phyloP scores from a whole-genome alignment of 495 filamentous ascomycete genomes.

The Podospora pseudocomata region DNA sequence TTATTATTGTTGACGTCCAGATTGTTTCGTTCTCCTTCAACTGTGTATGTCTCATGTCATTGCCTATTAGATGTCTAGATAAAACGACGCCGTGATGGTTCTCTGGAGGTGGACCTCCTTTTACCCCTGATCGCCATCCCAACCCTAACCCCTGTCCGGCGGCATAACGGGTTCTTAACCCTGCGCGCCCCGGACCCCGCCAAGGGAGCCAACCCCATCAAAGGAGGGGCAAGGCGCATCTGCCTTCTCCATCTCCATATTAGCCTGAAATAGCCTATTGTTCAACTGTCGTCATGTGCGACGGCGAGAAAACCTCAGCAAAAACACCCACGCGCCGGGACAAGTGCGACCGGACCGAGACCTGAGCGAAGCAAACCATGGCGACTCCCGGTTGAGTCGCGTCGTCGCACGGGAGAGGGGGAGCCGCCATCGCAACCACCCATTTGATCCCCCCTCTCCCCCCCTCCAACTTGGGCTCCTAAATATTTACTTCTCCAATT shows the following conservation, averaged over 20 bases:
- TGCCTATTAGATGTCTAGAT: no score
- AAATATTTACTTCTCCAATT: background rate
- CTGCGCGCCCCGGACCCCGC: constrained; percentile 1
- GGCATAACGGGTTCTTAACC: constrained; percentile 5
- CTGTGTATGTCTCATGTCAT: no score
- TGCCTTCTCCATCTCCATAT: constrained; percentile 16
- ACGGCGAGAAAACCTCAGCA: constrained; percentile 7
- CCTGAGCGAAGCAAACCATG: background rate
- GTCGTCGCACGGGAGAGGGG: background rate
- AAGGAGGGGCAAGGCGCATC: constrained; percentile 18
- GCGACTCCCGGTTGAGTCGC: background rate
- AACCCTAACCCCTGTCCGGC: constrained; percentile 5
- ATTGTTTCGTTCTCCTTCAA: background rate
- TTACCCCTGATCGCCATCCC: background rate
- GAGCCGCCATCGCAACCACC: background rate
- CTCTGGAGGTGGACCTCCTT: background rate
- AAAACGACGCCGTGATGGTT: no score
- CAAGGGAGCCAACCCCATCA: constrained; percentile 11
- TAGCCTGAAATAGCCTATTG: constrained; percentile 32
- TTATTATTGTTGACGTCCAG: background rate
- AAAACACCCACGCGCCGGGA: background rate
- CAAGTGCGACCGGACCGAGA: background rate
- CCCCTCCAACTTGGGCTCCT: background rate
- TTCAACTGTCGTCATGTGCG: constrained; percentile 28
- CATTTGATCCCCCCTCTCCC: background rate